Base-by-base conservation (phyloP, 2,329 filamentous ascomycete genomes). In the Claviceps lovelessii region DNA sequence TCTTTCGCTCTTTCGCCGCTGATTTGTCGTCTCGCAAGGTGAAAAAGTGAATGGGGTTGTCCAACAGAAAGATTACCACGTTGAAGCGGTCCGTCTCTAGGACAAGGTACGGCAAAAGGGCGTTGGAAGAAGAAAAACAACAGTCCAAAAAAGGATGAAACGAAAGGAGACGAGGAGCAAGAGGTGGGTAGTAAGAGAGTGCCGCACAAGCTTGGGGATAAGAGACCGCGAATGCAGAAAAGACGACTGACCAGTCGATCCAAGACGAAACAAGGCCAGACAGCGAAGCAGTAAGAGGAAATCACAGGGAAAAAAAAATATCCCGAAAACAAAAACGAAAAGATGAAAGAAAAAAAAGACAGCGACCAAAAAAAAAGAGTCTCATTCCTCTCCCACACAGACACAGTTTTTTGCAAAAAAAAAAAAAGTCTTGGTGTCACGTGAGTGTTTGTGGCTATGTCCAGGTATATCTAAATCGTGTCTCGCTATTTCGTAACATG, bases 381-480 rank as follows among this genome's bases (percentile, higher is more conserved):
- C 37, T 41, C 37, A 17, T 41, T 41, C 37, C 37, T 17, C 17
- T 41, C 37, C 15, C 13, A 41, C 37, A 41, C 15, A 41, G 13
- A 41, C 37, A 41, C 37, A 41, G 37, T 17, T 17, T 41, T 41
- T 17, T 41, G 15, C 37, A 23, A 23, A 23, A 23, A 23, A 23
- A 23, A 41, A 15, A 41, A 41, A 41, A 41, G 37, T 41, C 37
- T 46, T 45, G 51, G 17, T 52, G 44, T 23, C 23, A 39, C 42
- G 44, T 31, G 33, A 23, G 52, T 29, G 23, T 41, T 28, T 41
- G 49, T 54, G 56, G 55, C 52, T 58, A 57, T 61, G 57, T 48
- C 15, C 44, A 39, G 23, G 47, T 52, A 53, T 42, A 45, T 57
- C 56, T 46, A 55, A 58, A 46, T 52, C 51, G 51, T 49, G 46